A percentile compares a stretch with the other conserved stretches of the same genome.
Evolutionary conservation across 1,284 basidiomycete genomes (phyloP).

Genomic region (Trichosporon coremiiforme): DNA sequence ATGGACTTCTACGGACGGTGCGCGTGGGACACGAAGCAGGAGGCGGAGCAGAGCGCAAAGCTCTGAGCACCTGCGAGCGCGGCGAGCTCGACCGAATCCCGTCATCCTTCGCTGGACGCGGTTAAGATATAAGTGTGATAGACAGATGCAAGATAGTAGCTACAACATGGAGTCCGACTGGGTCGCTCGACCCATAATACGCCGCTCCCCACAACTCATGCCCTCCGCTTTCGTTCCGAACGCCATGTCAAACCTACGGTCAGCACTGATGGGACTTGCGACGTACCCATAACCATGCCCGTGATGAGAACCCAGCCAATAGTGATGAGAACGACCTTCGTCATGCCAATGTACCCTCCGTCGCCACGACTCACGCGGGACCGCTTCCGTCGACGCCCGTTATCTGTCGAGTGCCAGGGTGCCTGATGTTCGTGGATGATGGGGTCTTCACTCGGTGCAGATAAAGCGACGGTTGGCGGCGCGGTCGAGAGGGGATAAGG

Average conservation of each 20-base stretch:
- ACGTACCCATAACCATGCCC: background rate
- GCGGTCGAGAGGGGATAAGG: background rate
- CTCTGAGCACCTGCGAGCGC: slow-evolving; percentile 32
- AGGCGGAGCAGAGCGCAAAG: slow-evolving; percentile 49
- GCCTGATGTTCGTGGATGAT: background rate
- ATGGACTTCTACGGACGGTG: slow-evolving; percentile 69
- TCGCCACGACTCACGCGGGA: background rate
- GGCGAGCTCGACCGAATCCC: background rate
- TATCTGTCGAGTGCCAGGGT: background rate
- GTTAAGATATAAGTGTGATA: slow-evolving; percentile 2
- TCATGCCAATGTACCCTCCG: background rate
- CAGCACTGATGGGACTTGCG: background rate
- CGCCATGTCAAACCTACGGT: background rate
- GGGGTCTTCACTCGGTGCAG: background rate
- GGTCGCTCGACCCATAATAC: background rate
- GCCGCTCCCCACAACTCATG: background rate
- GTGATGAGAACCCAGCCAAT: slow-evolving; percentile 12
- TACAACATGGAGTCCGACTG: background rate
- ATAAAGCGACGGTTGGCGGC: too few species aligned
- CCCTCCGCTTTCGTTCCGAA: background rate
- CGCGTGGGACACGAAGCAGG: slow-evolving; percentile 64
- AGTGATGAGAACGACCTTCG: background rate
- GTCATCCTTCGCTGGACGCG: too few species aligned
- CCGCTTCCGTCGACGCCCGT: background rate
- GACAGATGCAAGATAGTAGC: slow-evolving; percentile 7